Evolutionary conservation across 2,329 filamentous ascomycete species (phyloP).

Genomic region (Trichophyton benhamiae): DNA sequence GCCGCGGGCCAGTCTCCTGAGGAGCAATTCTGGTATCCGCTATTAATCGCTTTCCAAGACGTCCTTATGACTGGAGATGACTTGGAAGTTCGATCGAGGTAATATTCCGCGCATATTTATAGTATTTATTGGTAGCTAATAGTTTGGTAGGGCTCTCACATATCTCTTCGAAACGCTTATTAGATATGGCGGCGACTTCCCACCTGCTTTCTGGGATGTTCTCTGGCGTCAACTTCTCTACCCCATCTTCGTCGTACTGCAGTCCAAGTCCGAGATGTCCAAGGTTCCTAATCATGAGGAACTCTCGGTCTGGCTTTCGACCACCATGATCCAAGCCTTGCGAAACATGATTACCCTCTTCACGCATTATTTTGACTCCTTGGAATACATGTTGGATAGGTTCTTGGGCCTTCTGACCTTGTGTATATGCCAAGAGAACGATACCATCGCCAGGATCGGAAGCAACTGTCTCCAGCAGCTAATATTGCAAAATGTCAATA

Average conservation of each 20-base stretch:
- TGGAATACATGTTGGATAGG: constrained; percentile 97
- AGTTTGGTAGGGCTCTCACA: constrained; percentile 53
- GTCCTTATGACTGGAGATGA: constrained; percentile 99
- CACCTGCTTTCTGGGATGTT: constrained; percentile 93
- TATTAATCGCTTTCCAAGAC: constrained; percentile 96
- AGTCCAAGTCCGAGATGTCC: constrained; percentile 90
- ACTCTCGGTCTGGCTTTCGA: constrained; percentile 94
- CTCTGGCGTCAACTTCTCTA: constrained; percentile 94
- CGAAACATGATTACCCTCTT: constrained; percentile 98
- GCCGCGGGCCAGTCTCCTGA: constrained; percentile 61
- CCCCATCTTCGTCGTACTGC: constrained; percentile 95
- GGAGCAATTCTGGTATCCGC: constrained; percentile 97
- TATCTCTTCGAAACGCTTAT: constrained; percentile 95
- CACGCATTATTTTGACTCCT: constrained; percentile 91
- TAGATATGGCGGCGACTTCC: constrained; percentile 80
- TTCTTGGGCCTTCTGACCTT: constrained; percentile 88
- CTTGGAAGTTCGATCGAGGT: constrained; percentile 72
- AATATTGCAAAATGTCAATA: constrained; percentile 89
- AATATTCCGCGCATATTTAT: constrained; percentile 26
- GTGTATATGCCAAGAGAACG: constrained; percentile 98
- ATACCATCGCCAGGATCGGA: constrained; percentile 93
- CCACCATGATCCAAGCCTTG: constrained; percentile 96
- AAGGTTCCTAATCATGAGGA: constrained; percentile 95
- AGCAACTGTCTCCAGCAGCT: constrained; percentile 96
- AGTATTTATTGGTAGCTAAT: constrained; percentile 6